Percentiles rank a stretch among this genome's conserved stretches.
phyloP scores from a whole-genome alignment of 2,329 filamentous ascomycete species.

The Endoconidiophora laricicola region DNA sequence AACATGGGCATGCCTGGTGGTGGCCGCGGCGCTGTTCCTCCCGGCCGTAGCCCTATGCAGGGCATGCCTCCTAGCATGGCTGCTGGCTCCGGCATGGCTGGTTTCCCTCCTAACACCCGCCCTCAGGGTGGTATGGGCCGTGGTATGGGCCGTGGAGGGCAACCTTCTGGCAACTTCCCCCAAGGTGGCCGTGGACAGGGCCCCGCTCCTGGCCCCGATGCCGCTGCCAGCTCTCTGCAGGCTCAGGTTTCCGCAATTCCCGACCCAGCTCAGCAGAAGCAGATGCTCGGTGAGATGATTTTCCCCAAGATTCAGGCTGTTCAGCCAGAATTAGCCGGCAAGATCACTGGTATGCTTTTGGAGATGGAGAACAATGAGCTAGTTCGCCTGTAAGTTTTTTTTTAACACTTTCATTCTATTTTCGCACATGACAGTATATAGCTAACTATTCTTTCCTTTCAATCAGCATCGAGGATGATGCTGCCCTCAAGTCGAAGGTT shows the following conservation, averaged over 20 bases:
- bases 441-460: not conserved
- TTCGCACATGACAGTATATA: no score
- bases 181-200: constrained; percentile 32
- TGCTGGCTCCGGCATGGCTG: constrained; percentile 35
- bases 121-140: constrained; percentile 35
- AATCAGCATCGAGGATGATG: constrained; percentile 76
- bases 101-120: constrained; percentile 39
- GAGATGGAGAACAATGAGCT: constrained; percentile 98
- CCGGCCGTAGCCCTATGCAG: constrained; percentile 57
- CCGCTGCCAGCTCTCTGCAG: constrained; percentile 23
- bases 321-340: constrained; percentile 90
- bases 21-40: constrained; percentile 45
- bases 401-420: not conserved
- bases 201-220: constrained; percentile 5
- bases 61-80: constrained; percentile 52
- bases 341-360: constrained; percentile 98
- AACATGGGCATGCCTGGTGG: constrained; percentile 63
- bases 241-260: constrained; percentile 42
- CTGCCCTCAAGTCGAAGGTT: constrained; percentile 83
- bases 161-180: constrained; percentile 24
- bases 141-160: constrained; percentile 26
- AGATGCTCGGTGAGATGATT: constrained; percentile 91
- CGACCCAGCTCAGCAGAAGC: constrained; percentile 74
- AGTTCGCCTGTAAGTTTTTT: constrained; percentile 69
- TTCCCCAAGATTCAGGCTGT: constrained; percentile 96